Percentiles rank a stretch among this genome's conserved stretches.
Evolutionary conservation across 2,329 filamentous ascomycete genomes (phyloP).

Genomic region (Lachnellula suecica): DNA sequence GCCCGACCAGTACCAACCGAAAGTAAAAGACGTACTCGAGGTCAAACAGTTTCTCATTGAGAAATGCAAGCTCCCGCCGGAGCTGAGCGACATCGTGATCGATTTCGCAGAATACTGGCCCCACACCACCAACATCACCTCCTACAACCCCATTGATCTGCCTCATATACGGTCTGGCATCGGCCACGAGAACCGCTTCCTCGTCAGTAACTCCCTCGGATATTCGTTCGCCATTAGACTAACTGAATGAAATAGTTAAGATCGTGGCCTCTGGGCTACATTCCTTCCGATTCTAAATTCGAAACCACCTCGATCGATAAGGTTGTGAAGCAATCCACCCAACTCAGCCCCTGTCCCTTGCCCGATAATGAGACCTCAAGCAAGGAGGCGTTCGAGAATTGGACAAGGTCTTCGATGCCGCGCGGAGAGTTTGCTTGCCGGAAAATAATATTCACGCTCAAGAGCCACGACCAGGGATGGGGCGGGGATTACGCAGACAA

Average conservation of each 20-base stretch:
- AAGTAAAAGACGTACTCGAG: constrained; percentile 47
- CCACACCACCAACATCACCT: constrained; percentile 37
- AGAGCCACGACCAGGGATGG: constrained; percentile 60
- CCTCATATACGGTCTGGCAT: constrained; percentile 9
- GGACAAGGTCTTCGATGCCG: constrained; percentile 14
- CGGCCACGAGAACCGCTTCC: constrained; percentile 37
- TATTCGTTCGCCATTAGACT: not conserved
- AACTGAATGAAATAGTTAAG: constrained; percentile 23
- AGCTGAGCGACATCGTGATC: constrained; percentile 55
- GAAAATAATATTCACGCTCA: constrained; percentile 60
- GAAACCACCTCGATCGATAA: not conserved
- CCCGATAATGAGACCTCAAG: not conserved
- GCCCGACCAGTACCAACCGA: constrained; percentile 34
- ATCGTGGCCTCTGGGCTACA: constrained; percentile 28
- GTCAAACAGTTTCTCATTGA: constrained; percentile 48
- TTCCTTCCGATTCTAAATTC: not conserved
- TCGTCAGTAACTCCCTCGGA: constrained; percentile 38
- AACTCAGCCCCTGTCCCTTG: constrained; percentile 15
- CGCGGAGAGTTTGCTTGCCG: constrained; percentile 47
- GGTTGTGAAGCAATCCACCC: not conserved
- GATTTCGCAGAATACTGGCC: constrained; percentile 65
- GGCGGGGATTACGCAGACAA: constrained; percentile 33
- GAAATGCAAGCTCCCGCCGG: constrained; percentile 47
- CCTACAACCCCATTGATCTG: constrained; percentile 2
- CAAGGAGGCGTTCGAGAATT: constrained; percentile 20